A percentile compares a stretch with the other conserved stretches of the same genome.
phyloP scores from a whole-genome alignment of 345 rosid species.

The Iberis pinnata region DNA sequence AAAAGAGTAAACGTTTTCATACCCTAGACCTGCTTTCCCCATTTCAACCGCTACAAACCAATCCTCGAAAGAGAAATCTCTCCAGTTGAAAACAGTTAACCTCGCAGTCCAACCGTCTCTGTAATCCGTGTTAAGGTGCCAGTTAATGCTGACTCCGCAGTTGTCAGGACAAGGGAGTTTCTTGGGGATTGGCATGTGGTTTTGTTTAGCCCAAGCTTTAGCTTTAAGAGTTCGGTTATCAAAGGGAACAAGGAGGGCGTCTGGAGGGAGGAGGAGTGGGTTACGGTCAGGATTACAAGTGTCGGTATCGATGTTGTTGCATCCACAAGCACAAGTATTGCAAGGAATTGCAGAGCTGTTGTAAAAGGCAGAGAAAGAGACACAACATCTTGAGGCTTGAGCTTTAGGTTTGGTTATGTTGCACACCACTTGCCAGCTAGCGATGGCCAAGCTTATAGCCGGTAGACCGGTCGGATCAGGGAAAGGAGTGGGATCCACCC shows the following conservation, averaged over 20 bases:
- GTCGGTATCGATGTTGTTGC: constrained; percentile 35
- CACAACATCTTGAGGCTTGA: constrained; percentile 61
- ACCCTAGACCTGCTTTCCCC: constrained; percentile 55
- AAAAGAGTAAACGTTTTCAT: constrained; percentile 69
- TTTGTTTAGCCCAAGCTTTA: constrained; percentile 64
- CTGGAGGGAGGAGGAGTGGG: constrained; percentile 66
- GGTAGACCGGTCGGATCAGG: constrained; percentile 67
- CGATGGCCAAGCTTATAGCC: constrained; percentile 39
- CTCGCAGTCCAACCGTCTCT: constrained; percentile 75
- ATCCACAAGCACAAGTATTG: constrained; percentile 89
- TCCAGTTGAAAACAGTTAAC: constrained; percentile 84
- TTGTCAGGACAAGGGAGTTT: constrained; percentile 84
- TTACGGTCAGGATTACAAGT: constrained; percentile 45
- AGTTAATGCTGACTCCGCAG: constrained; percentile 88
- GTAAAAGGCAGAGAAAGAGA: constrained; percentile 90
- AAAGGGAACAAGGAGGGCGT: constrained; percentile 71
- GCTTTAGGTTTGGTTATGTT: constrained; percentile 66
- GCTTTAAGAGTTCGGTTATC: constrained; percentile 64
- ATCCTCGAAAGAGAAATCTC: constrained; percentile 41
- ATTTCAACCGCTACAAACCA: constrained; percentile 68
- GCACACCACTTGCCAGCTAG: constrained; percentile 80
- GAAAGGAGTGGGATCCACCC: constrained; percentile 64
- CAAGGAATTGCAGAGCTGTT: constrained; percentile 74
- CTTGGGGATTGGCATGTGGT: constrained; percentile 42
- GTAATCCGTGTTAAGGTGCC: constrained; percentile 76